A percentile compares a stretch with the other conserved stretches of the same genome.
Conservation (phyloP, 345 rosid species). For the Populus tremula region DNA sequence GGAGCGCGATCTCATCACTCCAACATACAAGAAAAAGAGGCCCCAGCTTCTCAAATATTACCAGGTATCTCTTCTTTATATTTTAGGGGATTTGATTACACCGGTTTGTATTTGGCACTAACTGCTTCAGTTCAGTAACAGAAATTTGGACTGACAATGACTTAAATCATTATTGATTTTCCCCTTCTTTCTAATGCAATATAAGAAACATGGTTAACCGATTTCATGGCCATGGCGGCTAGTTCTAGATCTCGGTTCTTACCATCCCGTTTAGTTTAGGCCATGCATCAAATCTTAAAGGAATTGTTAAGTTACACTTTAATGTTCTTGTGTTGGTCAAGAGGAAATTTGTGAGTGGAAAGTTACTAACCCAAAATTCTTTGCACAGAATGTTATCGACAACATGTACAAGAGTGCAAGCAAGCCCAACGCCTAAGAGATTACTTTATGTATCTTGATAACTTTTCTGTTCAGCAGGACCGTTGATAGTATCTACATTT, state of each 20-base stretch:
- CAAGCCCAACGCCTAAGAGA: conserved; percentile 34
- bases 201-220: background rate
- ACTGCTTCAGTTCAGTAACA: background rate
- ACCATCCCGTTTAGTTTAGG: background rate
- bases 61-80: conserved; percentile 45
- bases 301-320: background rate
- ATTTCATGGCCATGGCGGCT: background rate
- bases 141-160: background rate
- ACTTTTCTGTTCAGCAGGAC: background rate
- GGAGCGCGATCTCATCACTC: conserved; percentile 86
- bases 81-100: background rate
- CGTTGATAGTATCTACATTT: background rate
- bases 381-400: conserved; percentile 56
- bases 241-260: background rate
- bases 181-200: background rate
- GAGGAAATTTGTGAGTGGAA: background rate
- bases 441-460: background rate
- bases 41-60: conserved; percentile 84
- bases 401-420: conserved; percentile 57
- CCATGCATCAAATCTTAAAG: background rate
- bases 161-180: background rate
- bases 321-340: background rate
- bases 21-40: conserved; percentile 92
- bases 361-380: conserved; percentile 4
- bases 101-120: background rate